These are phyloP conservation scores for Auriscalpium microsporum DNA, from an alignment of 768 basidiomycete species.

Conservation along the genomic window DNA sequence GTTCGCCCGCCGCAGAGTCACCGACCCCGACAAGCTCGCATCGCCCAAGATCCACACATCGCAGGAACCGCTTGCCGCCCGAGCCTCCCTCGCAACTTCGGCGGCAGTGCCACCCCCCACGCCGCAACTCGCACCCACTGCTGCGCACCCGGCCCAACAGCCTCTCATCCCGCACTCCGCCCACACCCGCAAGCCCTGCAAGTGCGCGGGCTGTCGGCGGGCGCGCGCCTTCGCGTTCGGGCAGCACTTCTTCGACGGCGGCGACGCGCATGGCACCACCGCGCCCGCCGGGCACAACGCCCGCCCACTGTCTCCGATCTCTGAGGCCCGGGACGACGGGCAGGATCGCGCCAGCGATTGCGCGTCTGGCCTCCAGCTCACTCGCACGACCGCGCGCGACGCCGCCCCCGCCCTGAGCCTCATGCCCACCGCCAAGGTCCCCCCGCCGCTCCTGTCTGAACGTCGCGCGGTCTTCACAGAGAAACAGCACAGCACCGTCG, in stretches of 20 bases:
- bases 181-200: background rate
- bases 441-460: background rate
- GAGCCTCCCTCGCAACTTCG: background rate
- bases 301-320: slow-evolving; percentile 1
- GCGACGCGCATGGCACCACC: background rate
- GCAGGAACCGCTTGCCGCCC: background rate
- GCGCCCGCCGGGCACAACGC: background rate
- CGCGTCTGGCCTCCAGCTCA: background rate
- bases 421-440: background rate
- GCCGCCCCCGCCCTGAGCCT: background rate
- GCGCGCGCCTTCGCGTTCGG: background rate
- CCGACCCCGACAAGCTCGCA: background rate
- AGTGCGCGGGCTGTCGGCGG: background rate
- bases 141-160: background rate
- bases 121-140: background rate
- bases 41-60: no score
- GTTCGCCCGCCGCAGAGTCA: background rate
- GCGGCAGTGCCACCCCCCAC: background rate
- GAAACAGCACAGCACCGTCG: background rate
- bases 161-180: background rate
- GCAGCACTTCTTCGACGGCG: background rate
- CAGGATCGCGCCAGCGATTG: background rate
- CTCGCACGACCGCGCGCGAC: background rate
- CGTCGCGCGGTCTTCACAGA: background rate
- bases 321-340: background rate